Base-by-base conservation (phyloP, 805 yeast species). In the Hanseniaspora osmophila region DNA sequence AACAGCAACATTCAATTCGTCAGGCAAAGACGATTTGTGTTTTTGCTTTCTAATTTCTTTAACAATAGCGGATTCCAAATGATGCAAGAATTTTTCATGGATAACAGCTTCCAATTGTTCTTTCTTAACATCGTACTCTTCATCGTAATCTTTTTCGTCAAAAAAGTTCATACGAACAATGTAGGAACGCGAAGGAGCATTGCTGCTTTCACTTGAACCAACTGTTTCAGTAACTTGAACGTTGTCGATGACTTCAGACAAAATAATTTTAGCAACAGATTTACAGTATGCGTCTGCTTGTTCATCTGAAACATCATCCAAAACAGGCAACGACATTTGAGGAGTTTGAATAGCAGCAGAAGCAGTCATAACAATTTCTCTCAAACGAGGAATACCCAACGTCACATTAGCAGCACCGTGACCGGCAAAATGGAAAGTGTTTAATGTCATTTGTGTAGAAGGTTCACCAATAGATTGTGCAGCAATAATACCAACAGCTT, bases 381-480 rank as follows among this genome's bases (percentile, higher is more conserved):
- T 83, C 85, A 92, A 80, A 77, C 99, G 95, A 38, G 99, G 99
- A 61, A 92, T 92, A 83, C 99, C 99, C 58, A 92, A 74, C 0
- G 99, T 92, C 52, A 92, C 99, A 67, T 92, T 92, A 41, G 98
- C 98, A 48, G 98, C 99, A 78, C 99, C 99, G 69, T 94, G 98
- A 64, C 99, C 99, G 56, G 99, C 99, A 60, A 92, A 92, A 71
- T 92, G 95, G 85, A 85, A 85, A 41, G 95, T 85, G 64, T 85
- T 85, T 58, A 85, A 75, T 15, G 99, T 92, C 99, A 92, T 92
- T 70, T 92, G 99, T 2, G 99, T 92, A 4, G 96, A 86, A 44
- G 99, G 99, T 67, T 92, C 99, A 67, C 99, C 99, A 63, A 92
- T 80, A 45, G 96, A 87, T 68, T 92, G 97, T 18, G 96, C 83